Evolutionary conservation across 139 green algal genomes (phyloP), one percentile per base, ranked within the genome.

Genomic region (Gonium pectorale): DNA sequence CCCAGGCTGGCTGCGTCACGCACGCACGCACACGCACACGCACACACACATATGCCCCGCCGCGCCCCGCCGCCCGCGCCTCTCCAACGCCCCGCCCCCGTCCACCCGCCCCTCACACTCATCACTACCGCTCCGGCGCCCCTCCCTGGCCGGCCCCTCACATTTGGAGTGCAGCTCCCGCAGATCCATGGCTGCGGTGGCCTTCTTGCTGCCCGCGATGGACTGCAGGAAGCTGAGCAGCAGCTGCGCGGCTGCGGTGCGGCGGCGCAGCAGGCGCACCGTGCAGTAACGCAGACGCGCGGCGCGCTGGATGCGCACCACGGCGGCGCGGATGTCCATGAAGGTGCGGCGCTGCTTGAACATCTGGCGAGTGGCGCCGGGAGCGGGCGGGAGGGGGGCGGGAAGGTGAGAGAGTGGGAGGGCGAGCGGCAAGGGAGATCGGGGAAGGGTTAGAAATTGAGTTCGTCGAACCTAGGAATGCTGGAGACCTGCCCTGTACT

Each of bases 121-220:
- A n/a, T n/a, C n/a, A n/a, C n/a, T n/a, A n/a, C n/a, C n/a, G n/a
- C n/a, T n/a, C n/a, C n/a, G n/a, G n/a, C n/a, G n/a, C 29, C 15
- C 40, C 67, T 37, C 40, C 22, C 67, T 26, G 21, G 11, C 8
- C 68, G 29, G 29, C 7, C 17, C n/a, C 75, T 72, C 40, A 82
- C 75, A 82, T 40, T 82, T 82, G 41, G 59, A 72, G 75, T 82
- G 75, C 15, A 82, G n/a, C 31, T 82, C 75, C 2, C 75, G 75
- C 13, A 82, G 27, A 41, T 82, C 75, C 75, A 82, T 71, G 19
- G 75, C 59, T 19, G 74, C 74, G 8, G 27, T 43, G 35, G 56
- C 56, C 15, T 70, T 56, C 51, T 56, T 56, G 22, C 19, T 81
- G 56, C 74, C 75, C 2, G 19, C 75, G 5, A 60, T 62, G 15